Base-by-base conservation (phyloP, 257 asterid genomes). In the Solanum verrucosum region DNA sequence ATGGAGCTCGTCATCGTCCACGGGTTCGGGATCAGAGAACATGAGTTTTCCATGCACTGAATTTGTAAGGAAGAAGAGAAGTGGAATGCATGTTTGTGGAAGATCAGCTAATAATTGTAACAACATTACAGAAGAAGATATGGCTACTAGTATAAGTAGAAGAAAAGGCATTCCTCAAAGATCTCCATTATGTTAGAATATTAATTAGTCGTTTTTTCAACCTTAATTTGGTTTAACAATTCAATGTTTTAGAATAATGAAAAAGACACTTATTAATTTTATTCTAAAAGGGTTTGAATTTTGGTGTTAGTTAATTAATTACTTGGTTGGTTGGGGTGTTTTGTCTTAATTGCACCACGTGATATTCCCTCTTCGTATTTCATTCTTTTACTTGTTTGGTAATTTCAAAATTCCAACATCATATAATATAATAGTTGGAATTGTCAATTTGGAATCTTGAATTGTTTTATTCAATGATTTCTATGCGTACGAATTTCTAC, bases 101-200 rank as follows among this genome's bases (percentile, higher is more conserved):
- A 92, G 96, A 91, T 89, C 90, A 46, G 27, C 52, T 34, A 79
- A 79, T 27, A 79, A 60, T 88, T 85, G 71, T 85, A 85, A 85
- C 33, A 93, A 94, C 88, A 93, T 93, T 3, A 87, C 89, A 1
- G 95, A 92, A 46, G 99, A 95, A 90, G 99, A 94, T 87, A 95
- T 94, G 94, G 95, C 95, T 59, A 95, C 94, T 52, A 95, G 94
- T 93, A 93, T 95, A 93, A 96, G 94, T 90, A 93, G 99, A 91
- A 95, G 99, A 90, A 96, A 96, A 94, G 92, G 99, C 70, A 95
- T 94, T 86, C 99, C 99, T 63, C 99, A 92, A 89, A 95, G 99
- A 92, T 95, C 99, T 88, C 98, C 99, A 31, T 88, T 96, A 90
- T 96, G 98, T 91, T 96, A 95, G 93, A 71, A 70, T 52, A 63